These are phyloP conservation scores for Eutrema japonicum DNA, from an alignment of 345 rosid genomes.

Conservation along the genomic window DNA sequence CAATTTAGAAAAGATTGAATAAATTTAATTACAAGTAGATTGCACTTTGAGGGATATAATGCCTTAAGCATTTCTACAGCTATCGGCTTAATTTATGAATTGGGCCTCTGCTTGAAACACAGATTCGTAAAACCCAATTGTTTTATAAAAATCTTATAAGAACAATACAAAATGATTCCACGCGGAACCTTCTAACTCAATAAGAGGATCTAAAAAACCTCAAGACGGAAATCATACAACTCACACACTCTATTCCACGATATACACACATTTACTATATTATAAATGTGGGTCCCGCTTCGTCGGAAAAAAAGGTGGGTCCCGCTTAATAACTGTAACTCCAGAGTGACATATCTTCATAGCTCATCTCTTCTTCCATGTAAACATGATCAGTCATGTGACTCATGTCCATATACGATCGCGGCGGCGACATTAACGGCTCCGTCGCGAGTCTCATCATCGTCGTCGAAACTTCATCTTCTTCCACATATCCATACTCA, in stretches of 20 bases:
- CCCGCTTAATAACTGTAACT: constrained; percentile 37
- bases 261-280: neutral
- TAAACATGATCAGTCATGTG: constrained; percentile 25
- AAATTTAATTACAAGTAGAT: too few relatives aligned
- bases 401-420: constrained; percentile 14
- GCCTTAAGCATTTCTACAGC: neutral
- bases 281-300: neutral
- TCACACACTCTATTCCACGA: neutral
- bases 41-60: neutral
- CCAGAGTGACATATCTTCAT: constrained; percentile 50
- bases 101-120: constrained; percentile 3
- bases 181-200: constrained; percentile 18
- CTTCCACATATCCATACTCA: constrained; percentile 20
- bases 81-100: neutral
- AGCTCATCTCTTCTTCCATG: constrained; percentile 35
- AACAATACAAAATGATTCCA: constrained; percentile 13
- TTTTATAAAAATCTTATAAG: neutral
- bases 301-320: too few relatives aligned
- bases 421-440: constrained; percentile 68
- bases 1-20: too few relatives aligned
- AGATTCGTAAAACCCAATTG: constrained; percentile 25
- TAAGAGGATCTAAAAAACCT: constrained; percentile 9
- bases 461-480: constrained; percentile 26
- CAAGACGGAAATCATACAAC: neutral
- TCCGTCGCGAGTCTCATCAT: constrained; percentile 60